Base-by-base conservation (phyloP, 2,329 filamentous ascomycete species). In the Ophiostoma montium region DNA sequence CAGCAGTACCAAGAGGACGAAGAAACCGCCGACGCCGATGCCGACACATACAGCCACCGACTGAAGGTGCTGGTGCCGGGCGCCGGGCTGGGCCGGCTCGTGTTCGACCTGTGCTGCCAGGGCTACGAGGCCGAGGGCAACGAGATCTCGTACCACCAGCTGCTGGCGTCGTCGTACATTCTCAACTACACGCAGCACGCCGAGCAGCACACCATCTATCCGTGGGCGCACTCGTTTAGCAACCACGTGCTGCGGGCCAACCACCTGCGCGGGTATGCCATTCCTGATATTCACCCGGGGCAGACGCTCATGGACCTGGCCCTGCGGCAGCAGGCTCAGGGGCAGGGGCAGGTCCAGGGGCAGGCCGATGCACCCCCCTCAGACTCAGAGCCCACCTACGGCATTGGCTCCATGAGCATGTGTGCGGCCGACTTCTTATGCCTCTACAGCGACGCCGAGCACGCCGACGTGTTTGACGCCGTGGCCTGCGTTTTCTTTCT, bases 401-500 rank as follows among this genome's bases (percentile, higher is more conserved):
- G 42, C 13, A 57, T 62, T 23, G 86, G 86, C 33, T 69, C 78
- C 32, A 95, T 98, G 87, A 80, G 79, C 60, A 96, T 98, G 90
- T 82, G 83, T 19, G 85, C 89, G 0, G 88, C 87, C 3, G 92
- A 98, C 62, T 98, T 98, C 60, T 76, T 94, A 50, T 82, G 87
- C n/a, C 65, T 89, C 1, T 98, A 98, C 62, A 75, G 72, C 23
- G 72, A 81, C 51, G 69, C 75, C 1, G 73, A 75, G 0, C 76
- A 85, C 57, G 64, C 67, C 9, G 72, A 72, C 0, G 59, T 64
- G 0, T 96, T 88, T 63, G 82, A 95, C 59, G 88, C 83, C 1
- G 86, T 96, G 2, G 80, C 86, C 0, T 86, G 84, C 3, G 85
- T 95, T 11, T 98, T 96, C 68, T 98, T 98, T 68, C 82, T 98